Evolutionary conservation across 495 filamentous ascomycete species (phyloP).

Genomic region (Neurospora pannonica): DNA sequence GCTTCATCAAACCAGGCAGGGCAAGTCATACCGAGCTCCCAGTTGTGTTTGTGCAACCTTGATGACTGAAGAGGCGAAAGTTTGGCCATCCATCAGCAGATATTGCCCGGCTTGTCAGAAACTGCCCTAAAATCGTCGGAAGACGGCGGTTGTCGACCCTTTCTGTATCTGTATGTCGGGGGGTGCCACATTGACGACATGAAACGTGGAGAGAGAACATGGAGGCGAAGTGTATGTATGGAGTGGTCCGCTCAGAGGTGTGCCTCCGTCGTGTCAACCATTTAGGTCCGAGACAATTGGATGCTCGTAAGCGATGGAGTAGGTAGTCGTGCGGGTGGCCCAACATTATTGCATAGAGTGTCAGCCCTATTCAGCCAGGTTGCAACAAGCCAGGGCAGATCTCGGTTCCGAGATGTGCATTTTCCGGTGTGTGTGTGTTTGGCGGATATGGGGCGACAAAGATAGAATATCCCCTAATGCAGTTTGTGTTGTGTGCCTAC

Average conservation of each 20-base stretch:
- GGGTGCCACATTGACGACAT: not conserved
- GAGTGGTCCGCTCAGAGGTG: not conserved
- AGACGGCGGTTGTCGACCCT: not conserved
- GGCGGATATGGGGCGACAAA: not conserved
- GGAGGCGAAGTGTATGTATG: not conserved
- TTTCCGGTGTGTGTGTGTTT: not conserved
- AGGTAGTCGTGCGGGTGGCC: not conserved
- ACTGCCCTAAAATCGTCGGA: not conserved
- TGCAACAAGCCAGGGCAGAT: not conserved
- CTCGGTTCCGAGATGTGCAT: not conserved
- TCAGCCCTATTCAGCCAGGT: not conserved
- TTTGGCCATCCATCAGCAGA: not conserved
- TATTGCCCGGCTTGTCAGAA: not conserved
- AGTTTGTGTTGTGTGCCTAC: not conserved
- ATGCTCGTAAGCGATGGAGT: not conserved
- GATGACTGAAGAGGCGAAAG: not conserved
- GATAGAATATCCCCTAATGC: not conserved
- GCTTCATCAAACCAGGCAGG: not conserved
- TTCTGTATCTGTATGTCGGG: not conserved
- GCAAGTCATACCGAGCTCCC: not conserved
- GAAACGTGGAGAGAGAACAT: not conserved
- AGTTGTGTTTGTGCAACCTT: not conserved
- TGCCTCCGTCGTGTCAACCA: not conserved
- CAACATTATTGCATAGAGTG: not conserved
- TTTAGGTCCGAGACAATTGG: not conserved